Evolutionary conservation across 176 grass and related monocot genomes (phyloP), one percentile per base, ranked within the genome.

Genomic region (Thalia dealbata): DNA sequence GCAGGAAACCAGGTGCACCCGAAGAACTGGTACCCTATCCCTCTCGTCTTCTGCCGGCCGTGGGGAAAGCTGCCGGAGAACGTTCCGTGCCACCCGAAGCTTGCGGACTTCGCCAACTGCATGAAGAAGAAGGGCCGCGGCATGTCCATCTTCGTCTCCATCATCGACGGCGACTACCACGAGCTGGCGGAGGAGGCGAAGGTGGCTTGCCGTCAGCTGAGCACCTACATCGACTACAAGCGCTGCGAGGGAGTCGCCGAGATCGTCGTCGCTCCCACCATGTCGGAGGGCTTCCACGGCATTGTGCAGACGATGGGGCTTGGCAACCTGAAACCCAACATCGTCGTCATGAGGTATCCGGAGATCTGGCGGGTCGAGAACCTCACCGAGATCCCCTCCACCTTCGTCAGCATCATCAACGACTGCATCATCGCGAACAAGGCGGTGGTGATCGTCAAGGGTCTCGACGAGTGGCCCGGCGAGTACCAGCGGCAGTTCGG

Each of bases 21-120:
- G 35, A 99, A 99, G 83, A 99, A 99, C 82, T 99, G 95, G 95
- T 99, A 99, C 41, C 95, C 95, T 26, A 99, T 99, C 78, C 95
- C 95, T 43, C 79, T 99, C 52, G 84, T 99, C 78, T 93, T 99
- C 77, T 99, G 95, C 55, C 95, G 95, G n/a, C 95, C 95, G 18
- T 99, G 95, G 95, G 95, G 95, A 30, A 99, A 91, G 74, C 85
- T 99, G 69, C 95, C 95, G 19, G 90, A 99, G 73, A 99, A 99
- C 73, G 90, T 99, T 48, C 95, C 90, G 0, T 99, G 95, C 64
- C 95, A 99, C 69, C 95, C 95, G 23, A 99, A 99, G 75, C 95
- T 99, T 76, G 95, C 95, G 19, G 95, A 99, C 73, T 99, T 99
- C 35, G 95, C 95, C 14, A 99, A 99, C 43, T 99, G 89, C 81